phyloP scores from a whole-genome alignment of 192 early-diverging fungal species.

The Diversispora epigaea region DNA sequence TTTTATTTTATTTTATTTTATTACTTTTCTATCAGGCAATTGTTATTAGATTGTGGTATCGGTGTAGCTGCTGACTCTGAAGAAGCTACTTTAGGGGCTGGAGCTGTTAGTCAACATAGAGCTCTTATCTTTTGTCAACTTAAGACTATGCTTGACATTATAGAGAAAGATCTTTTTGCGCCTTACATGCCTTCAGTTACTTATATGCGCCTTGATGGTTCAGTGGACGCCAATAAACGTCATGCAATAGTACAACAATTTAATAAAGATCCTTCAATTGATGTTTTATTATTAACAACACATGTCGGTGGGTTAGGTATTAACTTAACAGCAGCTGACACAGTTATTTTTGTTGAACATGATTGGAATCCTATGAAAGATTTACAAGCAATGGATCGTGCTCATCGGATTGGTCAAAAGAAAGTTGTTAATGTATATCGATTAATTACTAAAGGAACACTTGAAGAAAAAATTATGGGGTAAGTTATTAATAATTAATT shows the following conservation, averaged over 20 bases:
- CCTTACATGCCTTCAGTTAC: slow-evolving; percentile 83
- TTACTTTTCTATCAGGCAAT: slow-evolving; percentile 52
- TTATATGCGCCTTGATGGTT: slow-evolving; percentile 93
- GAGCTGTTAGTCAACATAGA: slow-evolving; percentile 76
- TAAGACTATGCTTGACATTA: slow-evolving; percentile 94
- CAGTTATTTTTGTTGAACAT: slow-evolving; percentile 98
- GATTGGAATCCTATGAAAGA: slow-evolving; percentile 99
- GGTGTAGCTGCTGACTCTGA: slow-evolving; percentile 64
- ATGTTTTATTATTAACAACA: slow-evolving; percentile 92
- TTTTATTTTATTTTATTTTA: background rate
- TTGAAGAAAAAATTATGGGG: slow-evolving; percentile 99
- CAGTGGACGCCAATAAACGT: slow-evolving; percentile 75
- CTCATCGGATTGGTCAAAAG: slow-evolving; percentile 97
- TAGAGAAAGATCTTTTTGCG: slow-evolving; percentile 88
- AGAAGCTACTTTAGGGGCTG: slow-evolving; percentile 38
- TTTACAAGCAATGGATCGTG: slow-evolving; percentile 98
- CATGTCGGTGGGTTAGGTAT: slow-evolving; percentile 96
- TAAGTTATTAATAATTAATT: slow-evolving; percentile 40
- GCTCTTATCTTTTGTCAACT: slow-evolving; percentile 97
- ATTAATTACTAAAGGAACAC: slow-evolving; percentile 91
- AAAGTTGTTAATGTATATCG: slow-evolving; percentile 97
- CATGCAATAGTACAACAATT: slow-evolving; percentile 93
- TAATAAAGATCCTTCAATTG: slow-evolving; percentile 95
- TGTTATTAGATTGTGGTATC: slow-evolving; percentile 94
- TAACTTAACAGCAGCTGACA: slow-evolving; percentile 98